A percentile compares a stretch with the other conserved stretches of the same genome.
These are phyloP conservation scores for Quillaja saponaria DNA, from an alignment of 306 rosid genomes.

Conservation along the genomic window DNA sequence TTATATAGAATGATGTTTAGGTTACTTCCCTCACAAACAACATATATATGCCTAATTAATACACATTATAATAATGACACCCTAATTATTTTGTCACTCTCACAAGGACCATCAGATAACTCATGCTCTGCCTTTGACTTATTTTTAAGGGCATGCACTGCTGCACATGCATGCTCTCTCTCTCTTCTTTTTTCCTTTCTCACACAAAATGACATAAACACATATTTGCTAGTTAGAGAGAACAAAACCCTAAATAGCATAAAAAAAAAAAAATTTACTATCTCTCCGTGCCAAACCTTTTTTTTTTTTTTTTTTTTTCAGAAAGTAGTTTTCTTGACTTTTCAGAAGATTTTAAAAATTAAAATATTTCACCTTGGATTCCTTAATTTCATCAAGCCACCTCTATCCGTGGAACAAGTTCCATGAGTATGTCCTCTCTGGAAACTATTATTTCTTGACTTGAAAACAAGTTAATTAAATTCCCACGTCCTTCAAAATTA, in stretches of 20 bases:
- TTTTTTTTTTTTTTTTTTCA: no score
- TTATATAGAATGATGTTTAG: slow-evolving; percentile 29
- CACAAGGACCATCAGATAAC: slow-evolving; percentile 2
- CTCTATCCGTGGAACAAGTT: slow-evolving; percentile 32
- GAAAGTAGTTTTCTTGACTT: slow-evolving; percentile 26
- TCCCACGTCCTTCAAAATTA: neutral
- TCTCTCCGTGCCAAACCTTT: slow-evolving; percentile 11
- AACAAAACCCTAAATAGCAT: neutral
- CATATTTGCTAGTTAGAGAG: no score
- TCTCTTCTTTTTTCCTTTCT: no score
- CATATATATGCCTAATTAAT: slow-evolving; percentile 25
- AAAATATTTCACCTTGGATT: slow-evolving; percentile 37
- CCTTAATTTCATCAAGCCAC: slow-evolving; percentile 22
- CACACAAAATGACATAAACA: neutral
- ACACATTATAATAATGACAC: slow-evolving; percentile 1
- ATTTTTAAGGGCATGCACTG: slow-evolving; percentile 20
- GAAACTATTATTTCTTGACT: slow-evolving; percentile 54
- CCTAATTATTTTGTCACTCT: slow-evolving; percentile 24
- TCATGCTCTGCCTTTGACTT: slow-evolving; percentile 4
- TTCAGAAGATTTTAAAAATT: no score
- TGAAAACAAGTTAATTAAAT: slow-evolving; percentile 18
- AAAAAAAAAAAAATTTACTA: neutral
- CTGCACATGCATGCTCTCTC: slow-evolving; percentile 29
- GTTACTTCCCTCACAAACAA: slow-evolving; percentile 40
- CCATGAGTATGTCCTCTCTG: slow-evolving; percentile 49